Conservation (phyloP, 805 yeast species). For the Debaryomyces hansenii region DNA sequence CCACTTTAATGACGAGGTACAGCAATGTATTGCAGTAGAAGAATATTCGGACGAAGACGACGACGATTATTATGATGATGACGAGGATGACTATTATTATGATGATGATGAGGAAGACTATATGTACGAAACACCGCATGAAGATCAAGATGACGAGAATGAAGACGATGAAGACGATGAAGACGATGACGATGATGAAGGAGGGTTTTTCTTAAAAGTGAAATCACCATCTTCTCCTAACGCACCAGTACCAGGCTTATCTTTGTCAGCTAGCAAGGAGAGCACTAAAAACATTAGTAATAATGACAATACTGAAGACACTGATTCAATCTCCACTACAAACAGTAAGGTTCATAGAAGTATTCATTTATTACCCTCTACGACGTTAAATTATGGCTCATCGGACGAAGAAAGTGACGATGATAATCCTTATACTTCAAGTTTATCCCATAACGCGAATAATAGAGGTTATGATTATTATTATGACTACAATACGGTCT, state of each 20-base stretch:
- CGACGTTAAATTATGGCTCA: conserved; percentile 77
- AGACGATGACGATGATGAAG: conserved; percentile 52
- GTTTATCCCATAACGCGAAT: conserved; percentile 70
- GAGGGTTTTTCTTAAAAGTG: conserved; percentile 66
- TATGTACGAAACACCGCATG: conserved; percentile 9
- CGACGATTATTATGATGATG: conserved; percentile 38
- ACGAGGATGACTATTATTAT: conserved; percentile 23
- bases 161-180: conserved; percentile 30
- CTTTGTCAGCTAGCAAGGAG: conserved; percentile 19
- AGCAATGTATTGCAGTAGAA: conserved; percentile 84
- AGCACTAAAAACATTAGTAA: background rate
- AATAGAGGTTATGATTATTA: conserved; percentile 72
- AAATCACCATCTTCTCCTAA: conserved; percentile 39
- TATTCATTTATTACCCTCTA: conserved; percentile 81
- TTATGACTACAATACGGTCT: conserved; percentile 80
- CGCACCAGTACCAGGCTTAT: conserved; percentile 19
- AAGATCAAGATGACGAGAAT: conserved; percentile 22
- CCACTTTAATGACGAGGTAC: conserved; percentile 91
- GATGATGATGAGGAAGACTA: conserved; percentile 27
- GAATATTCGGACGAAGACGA: conserved; percentile 24
- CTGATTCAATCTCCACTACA: conserved; percentile 30
- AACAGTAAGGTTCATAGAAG: conserved; percentile 44
- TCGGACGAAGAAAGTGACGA: conserved; percentile 63
- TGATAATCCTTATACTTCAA: conserved; percentile 49
- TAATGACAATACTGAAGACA: conserved; percentile 21